These are phyloP conservation scores for Microdochium bolleyi DNA, from an alignment of 2,329 filamentous ascomycete genomes.

Conservation along the genomic window DNA sequence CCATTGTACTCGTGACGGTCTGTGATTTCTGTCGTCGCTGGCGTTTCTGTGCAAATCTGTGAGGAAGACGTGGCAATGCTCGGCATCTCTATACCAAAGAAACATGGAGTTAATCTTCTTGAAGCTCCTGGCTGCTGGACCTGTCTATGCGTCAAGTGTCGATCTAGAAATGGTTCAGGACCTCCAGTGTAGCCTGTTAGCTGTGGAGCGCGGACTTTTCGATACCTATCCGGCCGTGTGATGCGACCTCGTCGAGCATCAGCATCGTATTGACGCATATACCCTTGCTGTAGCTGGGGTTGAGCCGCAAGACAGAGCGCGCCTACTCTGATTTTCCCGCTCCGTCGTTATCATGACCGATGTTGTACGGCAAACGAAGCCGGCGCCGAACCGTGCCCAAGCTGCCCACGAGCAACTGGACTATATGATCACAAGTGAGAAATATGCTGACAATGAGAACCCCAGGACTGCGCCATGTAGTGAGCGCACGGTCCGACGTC, in stretches of 20 bases:
- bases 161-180: background rate
- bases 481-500: conserved; percentile 4
- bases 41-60: too few species aligned
- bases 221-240: background rate
- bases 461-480: conserved; percentile 6
- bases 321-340: background rate
- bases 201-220: background rate
- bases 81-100: too few species aligned
- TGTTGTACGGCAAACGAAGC: background rate
- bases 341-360: background rate
- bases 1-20: background rate
- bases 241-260: background rate
- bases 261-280: background rate
- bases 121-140: background rate
- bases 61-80: too few species aligned
- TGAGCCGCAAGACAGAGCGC: background rate
- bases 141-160: background rate
- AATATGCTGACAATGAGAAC: conserved; percentile 1
- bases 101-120: too few species aligned
- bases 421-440: background rate
- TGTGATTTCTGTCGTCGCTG: background rate
- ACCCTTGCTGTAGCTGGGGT: background rate
- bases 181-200: background rate
- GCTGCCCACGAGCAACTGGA: background rate
- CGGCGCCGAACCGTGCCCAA: background rate